A percentile compares a stretch with the other conserved stretches of the same genome.
Evolutionary conservation across 179 eudicot species (phyloP).

Genomic region (Beta corolliflora): DNA sequence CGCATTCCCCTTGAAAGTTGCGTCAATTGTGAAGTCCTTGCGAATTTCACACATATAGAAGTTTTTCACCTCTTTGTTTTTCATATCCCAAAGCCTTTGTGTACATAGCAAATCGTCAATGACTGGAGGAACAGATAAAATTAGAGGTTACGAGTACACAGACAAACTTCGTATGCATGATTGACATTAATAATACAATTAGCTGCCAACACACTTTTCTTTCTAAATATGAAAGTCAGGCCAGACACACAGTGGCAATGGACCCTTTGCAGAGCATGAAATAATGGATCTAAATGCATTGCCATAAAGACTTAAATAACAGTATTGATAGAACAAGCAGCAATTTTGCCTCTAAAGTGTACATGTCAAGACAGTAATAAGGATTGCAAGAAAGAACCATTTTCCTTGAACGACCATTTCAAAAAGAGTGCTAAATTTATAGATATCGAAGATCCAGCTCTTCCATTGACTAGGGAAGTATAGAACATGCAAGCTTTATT

Average conservation of each 20-base stretch:
- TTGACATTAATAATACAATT: not conserved
- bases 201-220: not conserved
- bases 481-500: too few species aligned
- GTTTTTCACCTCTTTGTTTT: conserved; percentile 61
- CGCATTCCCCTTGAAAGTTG: conserved; percentile 86
- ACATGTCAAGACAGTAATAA: conserved; percentile 1
- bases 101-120: conserved; percentile 82
- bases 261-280: not conserved
- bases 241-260: not conserved
- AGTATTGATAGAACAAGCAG: not conserved
- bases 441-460: not conserved
- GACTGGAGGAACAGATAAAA: conserved; percentile 44
- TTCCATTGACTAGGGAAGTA: not conserved
- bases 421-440: not conserved
- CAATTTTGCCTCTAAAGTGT: not conserved
- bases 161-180: not conserved
- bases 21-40: conserved; percentile 91
- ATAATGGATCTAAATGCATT: not conserved
- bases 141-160: not conserved
- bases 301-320: not conserved
- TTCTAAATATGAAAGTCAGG: conserved; percentile 2
- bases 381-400: not conserved
- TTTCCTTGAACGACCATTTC: not conserved
- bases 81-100: conserved; percentile 96
- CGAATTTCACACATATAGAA: conserved; percentile 94